Base-by-base conservation (phyloP, 768 basidiomycete genomes). In the Rhodosporidiobolus sp. region DNA sequence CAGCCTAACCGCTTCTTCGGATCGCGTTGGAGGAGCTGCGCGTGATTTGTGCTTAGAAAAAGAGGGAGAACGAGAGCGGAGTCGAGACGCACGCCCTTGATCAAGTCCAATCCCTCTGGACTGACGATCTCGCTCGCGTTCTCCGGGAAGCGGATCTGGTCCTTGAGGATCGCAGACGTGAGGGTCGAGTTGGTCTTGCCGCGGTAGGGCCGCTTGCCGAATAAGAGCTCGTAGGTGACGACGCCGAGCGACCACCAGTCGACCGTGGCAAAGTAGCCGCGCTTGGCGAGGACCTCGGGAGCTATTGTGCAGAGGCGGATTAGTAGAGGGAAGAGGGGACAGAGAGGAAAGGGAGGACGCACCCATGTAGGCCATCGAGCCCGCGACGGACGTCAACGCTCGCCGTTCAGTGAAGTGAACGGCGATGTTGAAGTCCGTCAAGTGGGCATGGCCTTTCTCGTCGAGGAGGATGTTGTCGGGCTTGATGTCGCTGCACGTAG, bases 291-390 rank as follows among this genome's bases (percentile, higher is more conserved):
- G 57, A 99, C 95, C 80, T 99, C 93, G 0, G 95, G 94, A 17
- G 94, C 84, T 84, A n/a, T n/a, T n/a, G 76, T 52, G 49, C 53
- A 30, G 19, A n/a, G 8, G 35, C 17, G 17, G 5, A 0, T 49
- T 8, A 38, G 46, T 20, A 1, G 26, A 28, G 57, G 24, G 20
- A 22, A 30, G 20, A 0, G 35, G 7, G 28, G 61, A 30, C 20
- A 53, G 45, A 20, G 49, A 4, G 24, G n/a, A n/a, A 48, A 45
- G 48, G 53, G 11, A 35, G 48, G 22, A 81, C 85, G 65, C 79
- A 89, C 87, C 94, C 96, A 99, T 99, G 83, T 99, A 99, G 0
- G 96, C 95, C 92, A 99, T 94, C 79, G 91, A 94, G 7, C 96
- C 96, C 12, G 96, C 95, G 24, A 99, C 90, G 70, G 91, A 92